Evolutionary conservation across 2,329 filamentous ascomycete genomes (phyloP).

Genomic region (Pyrenophora tritici-repentis): DNA sequence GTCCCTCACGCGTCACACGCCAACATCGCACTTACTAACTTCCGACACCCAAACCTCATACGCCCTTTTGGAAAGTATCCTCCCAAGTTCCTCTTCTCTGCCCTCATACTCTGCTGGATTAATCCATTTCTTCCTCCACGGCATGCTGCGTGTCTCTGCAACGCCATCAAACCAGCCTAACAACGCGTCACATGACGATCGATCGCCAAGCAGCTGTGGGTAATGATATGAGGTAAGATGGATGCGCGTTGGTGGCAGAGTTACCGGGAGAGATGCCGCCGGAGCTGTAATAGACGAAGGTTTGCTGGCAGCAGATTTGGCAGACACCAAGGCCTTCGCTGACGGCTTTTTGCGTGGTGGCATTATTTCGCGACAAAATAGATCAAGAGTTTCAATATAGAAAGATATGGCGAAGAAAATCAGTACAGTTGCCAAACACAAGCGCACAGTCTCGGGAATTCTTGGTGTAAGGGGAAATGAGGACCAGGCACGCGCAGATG

Average conservation of each 20-base stretch:
- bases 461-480: too few species aligned
- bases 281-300: constrained; percentile 19
- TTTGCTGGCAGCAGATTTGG: neutral
- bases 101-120: constrained; percentile 47
- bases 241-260: constrained; percentile 33
- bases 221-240: constrained; percentile 39
- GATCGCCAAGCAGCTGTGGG: constrained; percentile 32
- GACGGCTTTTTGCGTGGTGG: constrained; percentile 17
- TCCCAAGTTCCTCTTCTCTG: constrained; percentile 38
- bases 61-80: constrained; percentile 58
- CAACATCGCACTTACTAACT: constrained; percentile 52
- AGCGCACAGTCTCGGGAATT: too few species aligned
- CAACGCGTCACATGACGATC: constrained; percentile 22
- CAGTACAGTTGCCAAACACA: too few species aligned
- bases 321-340: too few species aligned
- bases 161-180: constrained; percentile 41
- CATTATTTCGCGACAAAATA: constrained; percentile 16
- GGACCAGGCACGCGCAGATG: too few species aligned
- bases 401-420: too few species aligned
- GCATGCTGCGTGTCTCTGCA: constrained; percentile 42
- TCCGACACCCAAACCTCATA: constrained; percentile 72
- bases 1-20: neutral
- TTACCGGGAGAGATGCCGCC: constrained; percentile 10
- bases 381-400: too few species aligned
- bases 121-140: constrained; percentile 61